phyloP scores from a whole-genome alignment of 331 rosid species.

The Quercus lobata region DNA sequence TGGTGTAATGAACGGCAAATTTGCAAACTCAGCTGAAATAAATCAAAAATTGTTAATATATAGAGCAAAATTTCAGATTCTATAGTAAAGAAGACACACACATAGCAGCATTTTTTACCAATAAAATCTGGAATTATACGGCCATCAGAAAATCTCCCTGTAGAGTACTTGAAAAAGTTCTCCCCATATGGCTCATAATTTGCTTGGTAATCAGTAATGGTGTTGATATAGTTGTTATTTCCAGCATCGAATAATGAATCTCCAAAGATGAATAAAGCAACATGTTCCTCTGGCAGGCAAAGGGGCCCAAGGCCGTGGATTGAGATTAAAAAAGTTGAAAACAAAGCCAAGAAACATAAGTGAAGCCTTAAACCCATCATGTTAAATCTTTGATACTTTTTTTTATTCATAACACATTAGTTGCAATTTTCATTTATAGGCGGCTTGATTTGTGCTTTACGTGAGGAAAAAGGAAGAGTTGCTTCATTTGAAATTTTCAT shows the following conservation, averaged over 20 bases:
- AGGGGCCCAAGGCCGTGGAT: neutral
- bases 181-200: constrained; percentile 17
- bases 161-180: constrained; percentile 6
- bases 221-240: constrained; percentile 24
- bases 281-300: neutral
- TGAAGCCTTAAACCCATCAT: neutral
- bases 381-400: no score
- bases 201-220: neutral
- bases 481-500: neutral
- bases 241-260: constrained; percentile 22
- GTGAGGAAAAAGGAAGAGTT: neutral
- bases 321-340: neutral
- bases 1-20: no score
- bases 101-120: neutral
- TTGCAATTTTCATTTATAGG: neutral
- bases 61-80: neutral
- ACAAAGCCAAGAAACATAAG: neutral
- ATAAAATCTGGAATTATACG: constrained; percentile 24
- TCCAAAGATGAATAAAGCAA: constrained; percentile 22
- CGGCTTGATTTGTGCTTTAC: neutral
- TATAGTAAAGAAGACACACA: no score
- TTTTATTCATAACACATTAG: no score
- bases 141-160: constrained; percentile 23
- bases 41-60: no score
- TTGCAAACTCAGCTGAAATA: no score